Conservation (phyloP, 2,329 filamentous ascomycete genomes). For the Ophiostoma ips region DNA sequence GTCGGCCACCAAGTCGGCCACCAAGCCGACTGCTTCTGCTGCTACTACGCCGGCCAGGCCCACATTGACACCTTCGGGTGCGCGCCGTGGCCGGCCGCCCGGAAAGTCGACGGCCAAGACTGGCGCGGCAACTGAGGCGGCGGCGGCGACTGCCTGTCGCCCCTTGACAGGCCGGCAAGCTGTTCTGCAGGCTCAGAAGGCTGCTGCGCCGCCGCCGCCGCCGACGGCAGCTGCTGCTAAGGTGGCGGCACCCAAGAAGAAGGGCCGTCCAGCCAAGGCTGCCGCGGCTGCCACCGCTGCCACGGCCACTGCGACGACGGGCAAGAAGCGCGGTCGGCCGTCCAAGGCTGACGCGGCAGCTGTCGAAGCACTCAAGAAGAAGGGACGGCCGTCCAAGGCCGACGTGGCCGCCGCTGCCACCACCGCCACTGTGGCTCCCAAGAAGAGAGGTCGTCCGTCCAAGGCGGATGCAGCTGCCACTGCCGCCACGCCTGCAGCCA, state of each 20-base stretch:
- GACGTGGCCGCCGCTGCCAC: not conserved
- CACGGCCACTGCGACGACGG: not conserved
- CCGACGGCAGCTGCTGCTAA: not conserved
- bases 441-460: not conserved
- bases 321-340: not conserved
- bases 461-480: not conserved
- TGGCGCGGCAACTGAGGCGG: not conserved
- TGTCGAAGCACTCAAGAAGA: not conserved
- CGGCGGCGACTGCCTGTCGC: not conserved
- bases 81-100: conserved; percentile 6
- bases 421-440: not conserved
- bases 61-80: not conserved
- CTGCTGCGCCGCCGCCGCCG: conserved; percentile 2
- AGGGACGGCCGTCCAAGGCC: not conserved
- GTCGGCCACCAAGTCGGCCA: not conserved
- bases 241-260: conserved; percentile 1
- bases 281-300: not conserved
- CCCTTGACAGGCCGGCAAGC: conserved; percentile 7
- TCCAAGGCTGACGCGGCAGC: not conserved
- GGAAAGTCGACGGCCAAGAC: conserved; percentile 1
- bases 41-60: not conserved
- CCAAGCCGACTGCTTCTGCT: not conserved
- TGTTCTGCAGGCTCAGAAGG: conserved; percentile 5
- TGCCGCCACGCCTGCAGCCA: not conserved
- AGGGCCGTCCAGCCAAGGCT: not conserved